Evolutionary conservation across 805 yeast genomes (phyloP), one percentile per base, ranked within the genome.

Genomic region (Yarrowia hollandica): DNA sequence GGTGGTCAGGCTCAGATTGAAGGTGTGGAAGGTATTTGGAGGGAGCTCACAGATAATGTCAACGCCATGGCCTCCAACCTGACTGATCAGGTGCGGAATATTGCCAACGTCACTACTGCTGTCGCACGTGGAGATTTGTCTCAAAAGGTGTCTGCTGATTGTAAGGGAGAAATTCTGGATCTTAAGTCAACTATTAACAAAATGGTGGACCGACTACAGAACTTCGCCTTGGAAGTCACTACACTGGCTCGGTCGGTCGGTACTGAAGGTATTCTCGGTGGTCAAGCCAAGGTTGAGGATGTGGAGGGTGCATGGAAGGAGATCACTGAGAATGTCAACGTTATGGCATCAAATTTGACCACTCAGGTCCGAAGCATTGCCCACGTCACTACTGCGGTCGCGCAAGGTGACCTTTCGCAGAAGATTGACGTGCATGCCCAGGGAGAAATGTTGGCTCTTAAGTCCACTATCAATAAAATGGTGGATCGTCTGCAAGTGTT

Each of bases 241-340:
- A 85, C 90, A 61, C 87, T 88, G 22, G 94, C 96, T 2, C 78
- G 94, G 54, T 90, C 88, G 66, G 94, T 89, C 23, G 96, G 96
- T 67, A 92, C 90, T 16, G 88, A 88, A 66, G 96, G 96, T 66
- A 83, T 87, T 59, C 77, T 88, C 58, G 96, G 96, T 59, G 96
- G 96, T 14, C 96, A 88, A 69, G 95, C 96, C 3, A 79, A 82
- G 63, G 86, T 86, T 54, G 86, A 83, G 65, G 85, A 83, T 64
- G 91, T 88, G 22, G 88, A 86, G 64, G 96, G 96, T 16, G 86
- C 87, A 55, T 89, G 96, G 96, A 82, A 89, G 67, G 83, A 86
- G 25, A 80, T 89, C 62, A 86, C 90, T 21, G 91, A 87, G 67
- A 88, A 88, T 65, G 90, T 89, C 64, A 89, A 89, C 69, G 86